Base-by-base conservation (phyloP, 495 filamentous ascomycete species). In the Aspergillus nidulans region DNA sequence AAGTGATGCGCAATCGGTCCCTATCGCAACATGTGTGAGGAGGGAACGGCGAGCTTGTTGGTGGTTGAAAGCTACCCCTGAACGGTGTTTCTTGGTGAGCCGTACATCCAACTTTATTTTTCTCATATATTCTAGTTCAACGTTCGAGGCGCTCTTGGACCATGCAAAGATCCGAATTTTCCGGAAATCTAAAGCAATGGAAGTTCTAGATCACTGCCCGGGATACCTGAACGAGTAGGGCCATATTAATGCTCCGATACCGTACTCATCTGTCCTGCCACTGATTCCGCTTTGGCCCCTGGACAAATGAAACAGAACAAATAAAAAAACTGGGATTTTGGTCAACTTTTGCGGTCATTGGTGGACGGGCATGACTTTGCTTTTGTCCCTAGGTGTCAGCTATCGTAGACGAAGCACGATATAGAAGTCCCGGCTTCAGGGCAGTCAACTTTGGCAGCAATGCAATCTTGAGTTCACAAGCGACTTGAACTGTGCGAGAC, bases 131-230 rank as follows among this genome's bases (percentile, higher is more conserved):
- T 51, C 52, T 57, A 58, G 32, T 59, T 56, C 57, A 57, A 57
- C 55, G 57, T 57, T 65, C 59, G 60, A 59, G 62, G 62, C 63
- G 63, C 53, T 55, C 38, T 60, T 65, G 55, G 58, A 65, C 63
- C 61, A 62, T 64, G 60, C 62, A 63, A 60, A 45, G 61, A 41
- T 52, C 50, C 52, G 59, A 50, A 34, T 52, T 28, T 43, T 39
- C 42, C 58, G 51, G 36, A 47, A 30, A 15, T 25, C 36, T 49
- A 28, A 28, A 25, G 58, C 15, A 23, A 60, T 42, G 24, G 56
- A 67, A 63, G 63, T 71, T 69, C 63, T 65, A 67, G 64, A 64
- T 66, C 51, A 30, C 52, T 50, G 56, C 52, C 52, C 53, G 53
- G 55, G 36, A 18, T 53, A 39, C 36, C 24, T 19, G 45, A 53